phyloP scores from a whole-genome alignment of 306 rosid genomes.

The Argentina anserina region DNA sequence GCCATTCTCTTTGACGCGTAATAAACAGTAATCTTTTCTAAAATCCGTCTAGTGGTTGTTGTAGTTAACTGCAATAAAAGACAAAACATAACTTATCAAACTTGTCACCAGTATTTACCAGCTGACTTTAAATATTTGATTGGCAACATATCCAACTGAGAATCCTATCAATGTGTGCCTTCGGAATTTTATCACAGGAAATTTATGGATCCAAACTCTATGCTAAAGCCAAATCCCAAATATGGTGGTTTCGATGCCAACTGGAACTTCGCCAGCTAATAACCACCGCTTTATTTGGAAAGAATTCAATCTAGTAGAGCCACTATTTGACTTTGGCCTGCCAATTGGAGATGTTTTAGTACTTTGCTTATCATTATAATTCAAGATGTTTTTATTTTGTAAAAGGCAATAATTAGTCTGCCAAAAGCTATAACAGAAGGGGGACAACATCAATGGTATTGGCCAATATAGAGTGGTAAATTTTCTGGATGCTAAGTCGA shows the following conservation, averaged over 20 bases:
- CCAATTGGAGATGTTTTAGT: background rate
- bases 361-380: background rate
- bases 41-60: slow-evolving; percentile 67
- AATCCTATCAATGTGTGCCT: background rate
- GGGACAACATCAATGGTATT: background rate
- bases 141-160: slow-evolving; percentile 2
- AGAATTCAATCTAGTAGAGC: background rate
- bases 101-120: background rate
- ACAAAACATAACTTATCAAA: slow-evolving; percentile 23
- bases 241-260: background rate
- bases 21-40: slow-evolving; percentile 68
- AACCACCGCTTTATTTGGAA: background rate
- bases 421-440: background rate
- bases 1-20: slow-evolving; percentile 64
- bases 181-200: background rate
- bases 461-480: background rate
- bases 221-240: background rate
- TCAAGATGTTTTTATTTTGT: background rate
- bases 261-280: background rate
- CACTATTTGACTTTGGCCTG: background rate
- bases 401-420: background rate
- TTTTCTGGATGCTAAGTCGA: background rate
- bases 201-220: background rate
- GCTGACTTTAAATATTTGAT: slow-evolving; percentile 10
- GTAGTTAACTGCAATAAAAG: slow-evolving; percentile 51